Percentiles rank a stretch among this genome's conserved stretches.
Evolutionary conservation across 345 rosid genomes (phyloP).

Genomic region (Citropsis articulata): DNA sequence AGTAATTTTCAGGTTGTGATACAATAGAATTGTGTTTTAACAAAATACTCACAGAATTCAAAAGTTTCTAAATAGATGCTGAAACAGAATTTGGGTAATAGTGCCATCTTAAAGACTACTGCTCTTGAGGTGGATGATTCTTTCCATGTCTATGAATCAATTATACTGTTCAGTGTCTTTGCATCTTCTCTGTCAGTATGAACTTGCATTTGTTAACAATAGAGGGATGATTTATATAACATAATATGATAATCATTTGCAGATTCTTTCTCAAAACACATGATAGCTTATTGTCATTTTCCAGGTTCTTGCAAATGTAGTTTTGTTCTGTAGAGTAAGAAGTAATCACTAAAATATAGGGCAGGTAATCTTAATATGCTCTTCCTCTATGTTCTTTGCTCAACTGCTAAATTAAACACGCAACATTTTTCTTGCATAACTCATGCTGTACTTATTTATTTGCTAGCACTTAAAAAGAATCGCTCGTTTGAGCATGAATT

Average conservation of each 20-base stretch:
- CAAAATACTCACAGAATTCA: background rate
- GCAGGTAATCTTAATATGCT: background rate
- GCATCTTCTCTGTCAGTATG: background rate
- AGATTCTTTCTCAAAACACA: background rate
- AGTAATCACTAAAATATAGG: background rate
- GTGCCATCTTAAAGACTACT: background rate
- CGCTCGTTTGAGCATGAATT: slow-evolving; percentile 49
- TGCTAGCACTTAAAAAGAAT: slow-evolving; percentile 30
- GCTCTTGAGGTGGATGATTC: background rate
- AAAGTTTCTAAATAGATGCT: background rate
- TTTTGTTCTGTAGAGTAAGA: background rate
- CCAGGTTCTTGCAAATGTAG: background rate
- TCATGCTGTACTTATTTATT: background rate
- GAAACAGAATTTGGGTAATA: background rate
- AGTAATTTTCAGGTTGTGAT: too few species aligned
- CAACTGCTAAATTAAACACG: background rate
- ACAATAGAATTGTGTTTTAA: too few species aligned
- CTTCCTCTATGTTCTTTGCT: background rate
- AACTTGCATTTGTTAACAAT: background rate
- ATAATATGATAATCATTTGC: background rate
- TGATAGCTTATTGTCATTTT: background rate
- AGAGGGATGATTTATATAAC: background rate
- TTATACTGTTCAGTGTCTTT: background rate
- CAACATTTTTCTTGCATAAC: background rate
- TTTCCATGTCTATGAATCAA: too few species aligned